Base-by-base conservation (phyloP, 345 rosid species). In the Populus simonii region DNA sequence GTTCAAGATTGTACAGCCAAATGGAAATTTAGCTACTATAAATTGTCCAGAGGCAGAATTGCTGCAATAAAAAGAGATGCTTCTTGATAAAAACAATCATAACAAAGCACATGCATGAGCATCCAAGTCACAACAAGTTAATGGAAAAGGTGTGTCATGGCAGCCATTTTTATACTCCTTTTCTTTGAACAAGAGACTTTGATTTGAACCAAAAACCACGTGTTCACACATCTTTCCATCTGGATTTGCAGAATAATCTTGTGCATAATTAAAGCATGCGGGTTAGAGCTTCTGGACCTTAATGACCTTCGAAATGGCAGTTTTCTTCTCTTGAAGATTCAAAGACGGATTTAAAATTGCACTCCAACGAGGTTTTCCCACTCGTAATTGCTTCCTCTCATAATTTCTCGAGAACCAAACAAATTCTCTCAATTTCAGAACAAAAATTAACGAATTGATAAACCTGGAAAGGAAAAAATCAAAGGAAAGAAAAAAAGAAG, bases 271-370 rank as follows among this genome's bases (percentile, higher is more conserved):
- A 74, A 78, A 70, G 59, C 65, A 78, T 4, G 73, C 47, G 68
- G 61, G 36, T 45, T 63, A 72, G 73, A 33, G 73, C 49, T 9
- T 73, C 70, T 71, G 73, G 68, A 89, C 85, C 90, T 87, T 73
- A 68, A 77, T 83, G 75, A 76, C 80, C 74, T 43, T 61, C 9
- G 77, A 53, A 68, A 66, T 55, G 73, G 78, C 68, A 65, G 82
- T 31, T 69, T 69, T 76, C 36, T 80, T 80, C 80, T 78, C 85
- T 49, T 76, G 84, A 88, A 80, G 76, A 78, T 57, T 79, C 71
- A 74, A 70, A 41, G 72, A 78, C 62, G 82, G 51, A 33, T 80
- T 70, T 27, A 41, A 70, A 63, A 75, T 65, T 3, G 59, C n/a
- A 71, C 57, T 31, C 27, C 27, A 27, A 27, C 75, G 74, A 61